phyloP scores from a whole-genome alignment of 1,284 basidiomycete species.

The Amylostereum areolatum region DNA sequence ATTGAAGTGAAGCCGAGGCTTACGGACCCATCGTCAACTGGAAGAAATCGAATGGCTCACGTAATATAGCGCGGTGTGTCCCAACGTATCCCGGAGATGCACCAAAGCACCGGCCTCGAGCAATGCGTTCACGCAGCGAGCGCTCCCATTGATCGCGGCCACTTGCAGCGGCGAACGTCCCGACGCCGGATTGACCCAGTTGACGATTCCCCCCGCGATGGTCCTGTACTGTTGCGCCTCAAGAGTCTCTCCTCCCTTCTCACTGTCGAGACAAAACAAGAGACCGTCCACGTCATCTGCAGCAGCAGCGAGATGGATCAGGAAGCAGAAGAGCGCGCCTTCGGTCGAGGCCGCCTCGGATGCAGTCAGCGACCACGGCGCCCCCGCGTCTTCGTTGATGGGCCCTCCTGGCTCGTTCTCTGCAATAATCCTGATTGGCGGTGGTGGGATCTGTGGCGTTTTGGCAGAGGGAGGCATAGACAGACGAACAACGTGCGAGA shows the following conservation, averaged over 20 bases:
- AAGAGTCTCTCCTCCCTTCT: conserved; percentile 12
- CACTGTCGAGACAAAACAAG: conserved; percentile 45
- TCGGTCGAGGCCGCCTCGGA: conserved; percentile 66
- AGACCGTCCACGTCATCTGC: conserved; percentile 60
- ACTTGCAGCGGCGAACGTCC: conserved; percentile 78
- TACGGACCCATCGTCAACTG: background rate
- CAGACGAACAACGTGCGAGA: conserved; percentile 65
- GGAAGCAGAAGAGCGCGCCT: conserved; percentile 62
- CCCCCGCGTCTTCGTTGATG: conserved; percentile 41
- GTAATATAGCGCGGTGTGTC: conserved; percentile 81
- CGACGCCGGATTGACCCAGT: conserved; percentile 61
- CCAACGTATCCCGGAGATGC: conserved; percentile 71
- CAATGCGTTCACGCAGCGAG: conserved; percentile 49
- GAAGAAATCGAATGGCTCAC: conserved; percentile 30
- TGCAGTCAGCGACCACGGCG: conserved; percentile 73
- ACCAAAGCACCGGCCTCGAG: conserved; percentile 82
- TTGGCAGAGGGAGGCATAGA: conserved; percentile 29
- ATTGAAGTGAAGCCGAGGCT: conserved; percentile 3
- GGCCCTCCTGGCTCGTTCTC: conserved; percentile 1
- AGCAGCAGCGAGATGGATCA: conserved; percentile 74
- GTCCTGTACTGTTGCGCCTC: conserved; percentile 13
- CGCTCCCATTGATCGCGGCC: conserved; percentile 68
- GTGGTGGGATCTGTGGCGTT: conserved; percentile 39
- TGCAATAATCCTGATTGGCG: conserved; percentile 17
- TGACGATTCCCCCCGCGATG: conserved; percentile 61